Conservation (phyloP, 768 basidiomycete species). For the Boletus coccyginus region DNA sequence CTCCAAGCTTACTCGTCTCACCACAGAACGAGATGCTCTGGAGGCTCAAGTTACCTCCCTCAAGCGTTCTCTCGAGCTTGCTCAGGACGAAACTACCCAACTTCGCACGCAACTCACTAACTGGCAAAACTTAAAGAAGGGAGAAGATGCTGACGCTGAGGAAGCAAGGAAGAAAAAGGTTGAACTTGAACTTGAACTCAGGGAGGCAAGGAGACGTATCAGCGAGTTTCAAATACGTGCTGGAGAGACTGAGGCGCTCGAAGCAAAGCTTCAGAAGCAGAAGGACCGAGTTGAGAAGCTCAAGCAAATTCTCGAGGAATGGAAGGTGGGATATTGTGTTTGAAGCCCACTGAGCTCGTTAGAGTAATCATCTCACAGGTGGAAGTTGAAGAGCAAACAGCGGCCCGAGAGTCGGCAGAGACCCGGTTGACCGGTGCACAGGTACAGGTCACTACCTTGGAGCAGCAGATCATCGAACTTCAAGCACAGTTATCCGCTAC, state of each 20-base stretch:
- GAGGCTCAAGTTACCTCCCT: slow-evolving; percentile 52
- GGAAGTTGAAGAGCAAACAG: slow-evolving; percentile 36
- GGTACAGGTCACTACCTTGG: slow-evolving; percentile 20
- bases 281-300: slow-evolving; percentile 41
- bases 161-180: slow-evolving; percentile 49
- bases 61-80: slow-evolving; percentile 54
- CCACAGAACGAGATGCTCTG: slow-evolving; percentile 57
- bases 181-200: slow-evolving; percentile 54
- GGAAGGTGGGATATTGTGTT: slow-evolving; percentile 40
- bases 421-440: slow-evolving; percentile 35
- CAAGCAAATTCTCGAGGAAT: slow-evolving; percentile 40
- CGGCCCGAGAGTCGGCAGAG: slow-evolving; percentile 35
- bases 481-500: slow-evolving; percentile 42
- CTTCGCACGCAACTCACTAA: slow-evolving; percentile 63
- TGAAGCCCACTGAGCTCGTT: not conserved
- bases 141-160: slow-evolving; percentile 59
- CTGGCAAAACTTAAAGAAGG: slow-evolving; percentile 66
- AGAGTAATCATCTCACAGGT: slow-evolving; percentile 29
- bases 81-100: slow-evolving; percentile 52
- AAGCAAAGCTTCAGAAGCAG: slow-evolving; percentile 42
- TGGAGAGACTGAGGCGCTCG: slow-evolving; percentile 28
- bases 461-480: slow-evolving; percentile 45
- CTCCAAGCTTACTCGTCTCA: slow-evolving; percentile 55
- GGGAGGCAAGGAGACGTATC: slow-evolving; percentile 41
- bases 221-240: slow-evolving; percentile 28